Conservation (phyloP, 805 yeast genomes). For the Myxozyma kluyveri region DNA sequence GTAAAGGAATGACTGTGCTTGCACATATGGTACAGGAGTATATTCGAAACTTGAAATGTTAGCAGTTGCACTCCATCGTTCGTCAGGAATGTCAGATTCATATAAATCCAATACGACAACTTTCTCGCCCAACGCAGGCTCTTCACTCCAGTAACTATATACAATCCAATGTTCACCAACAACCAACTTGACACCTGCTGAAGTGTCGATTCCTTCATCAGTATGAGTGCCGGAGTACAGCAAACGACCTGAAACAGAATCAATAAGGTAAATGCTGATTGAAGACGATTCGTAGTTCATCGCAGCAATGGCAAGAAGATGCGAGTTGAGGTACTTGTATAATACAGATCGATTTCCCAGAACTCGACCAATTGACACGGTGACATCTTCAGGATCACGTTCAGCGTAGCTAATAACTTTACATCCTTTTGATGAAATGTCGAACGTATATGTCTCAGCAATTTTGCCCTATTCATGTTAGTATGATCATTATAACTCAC, state of each 20-base stretch:
- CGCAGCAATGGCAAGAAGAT: conserved; percentile 55
- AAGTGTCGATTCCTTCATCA: conserved; percentile 43
- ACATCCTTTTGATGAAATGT: conserved; percentile 37
- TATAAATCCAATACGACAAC: conserved; percentile 74
- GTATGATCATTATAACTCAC: background rate
- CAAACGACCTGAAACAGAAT: conserved; percentile 66
- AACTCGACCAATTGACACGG: conserved; percentile 65
- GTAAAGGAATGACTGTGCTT: conserved; percentile 55
- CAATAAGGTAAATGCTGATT: conserved; percentile 56
- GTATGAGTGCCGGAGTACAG: conserved; percentile 48
- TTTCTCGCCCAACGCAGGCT: conserved; percentile 47
- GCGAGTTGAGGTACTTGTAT: conserved; percentile 80
- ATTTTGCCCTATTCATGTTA: conserved; percentile 14
- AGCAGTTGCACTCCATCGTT: conserved; percentile 36
- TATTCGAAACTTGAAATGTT: conserved; percentile 40
- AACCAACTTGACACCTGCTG: conserved; percentile 49
- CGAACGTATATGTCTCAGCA: conserved; percentile 43
- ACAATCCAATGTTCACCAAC: conserved; percentile 84
- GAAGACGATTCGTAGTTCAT: conserved; percentile 34
- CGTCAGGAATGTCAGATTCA: conserved; percentile 59
- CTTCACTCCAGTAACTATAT: conserved; percentile 55
- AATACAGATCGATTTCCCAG: conserved; percentile 68
- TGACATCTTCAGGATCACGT: conserved; percentile 43
- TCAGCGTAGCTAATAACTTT: conserved; percentile 43
- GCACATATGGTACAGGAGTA: conserved; percentile 48